These are phyloP conservation scores for Suillus brevipes DNA, from an alignment of 768 basidiomycete species.

Conservation along the genomic window DNA sequence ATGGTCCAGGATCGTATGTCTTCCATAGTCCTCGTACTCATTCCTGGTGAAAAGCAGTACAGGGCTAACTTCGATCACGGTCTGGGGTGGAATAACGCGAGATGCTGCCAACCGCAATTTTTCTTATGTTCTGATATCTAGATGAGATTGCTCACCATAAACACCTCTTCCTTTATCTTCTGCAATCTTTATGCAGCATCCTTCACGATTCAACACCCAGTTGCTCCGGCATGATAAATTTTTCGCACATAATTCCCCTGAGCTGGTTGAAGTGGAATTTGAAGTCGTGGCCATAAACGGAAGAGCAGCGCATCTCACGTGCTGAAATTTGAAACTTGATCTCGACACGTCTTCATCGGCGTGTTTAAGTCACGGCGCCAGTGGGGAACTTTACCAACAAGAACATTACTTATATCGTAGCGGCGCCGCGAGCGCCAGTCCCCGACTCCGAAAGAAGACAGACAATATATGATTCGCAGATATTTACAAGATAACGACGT, in stretches of 20 bases:
- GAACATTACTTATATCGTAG: not conserved
- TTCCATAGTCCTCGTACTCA: slow-evolving; percentile 69
- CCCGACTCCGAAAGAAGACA: not conserved
- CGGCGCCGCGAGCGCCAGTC: not conserved
- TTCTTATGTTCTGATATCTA: not conserved
- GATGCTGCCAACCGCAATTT: slow-evolving; percentile 34
- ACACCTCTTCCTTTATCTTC: slow-evolving; percentile 61
- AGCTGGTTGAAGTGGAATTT: not conserved
- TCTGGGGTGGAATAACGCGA: slow-evolving; percentile 44
- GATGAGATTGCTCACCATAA: slow-evolving; percentile 46
- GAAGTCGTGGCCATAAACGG: slow-evolving; percentile 16
- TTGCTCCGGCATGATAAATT: not conserved
- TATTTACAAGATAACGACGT: not conserved
- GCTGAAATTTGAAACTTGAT: not conserved
- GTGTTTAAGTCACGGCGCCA: not conserved
- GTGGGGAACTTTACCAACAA: not conserved
- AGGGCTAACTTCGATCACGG: slow-evolving; percentile 82
- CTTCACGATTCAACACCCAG: slow-evolving; percentile 43
- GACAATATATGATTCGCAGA: not conserved
- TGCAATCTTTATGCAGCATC: slow-evolving; percentile 46
- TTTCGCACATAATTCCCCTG: not conserved
- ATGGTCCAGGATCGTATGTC: slow-evolving; percentile 65
- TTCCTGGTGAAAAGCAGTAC: slow-evolving; percentile 71
- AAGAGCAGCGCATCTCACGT: slow-evolving; percentile 17
- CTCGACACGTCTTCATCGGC: not conserved